A percentile compares a stretch with the other conserved stretches of the same genome.
phyloP scores from a whole-genome alignment of 1,284 basidiomycete species.

The Fomitopsis palustris region DNA sequence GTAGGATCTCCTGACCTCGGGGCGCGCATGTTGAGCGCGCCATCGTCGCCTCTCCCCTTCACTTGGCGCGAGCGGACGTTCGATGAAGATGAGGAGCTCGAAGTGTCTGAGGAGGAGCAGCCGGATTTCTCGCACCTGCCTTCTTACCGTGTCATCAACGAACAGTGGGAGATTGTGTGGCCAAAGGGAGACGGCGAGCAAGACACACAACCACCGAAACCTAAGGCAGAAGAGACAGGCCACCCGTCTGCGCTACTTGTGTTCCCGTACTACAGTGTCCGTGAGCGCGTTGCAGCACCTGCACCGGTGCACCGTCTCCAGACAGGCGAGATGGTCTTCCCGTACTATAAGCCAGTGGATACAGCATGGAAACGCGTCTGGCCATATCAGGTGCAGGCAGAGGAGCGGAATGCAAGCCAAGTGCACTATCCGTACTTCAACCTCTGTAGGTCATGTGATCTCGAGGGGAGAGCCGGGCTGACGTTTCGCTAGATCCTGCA shows the following conservation, averaged over 20 bases:
- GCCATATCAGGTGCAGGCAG: constrained; percentile 9
- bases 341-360: constrained; percentile 20
- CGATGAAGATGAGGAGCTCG: no score
- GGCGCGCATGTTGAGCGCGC: constrained; percentile 14
- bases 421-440: constrained; percentile 24
- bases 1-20: constrained; percentile 19
- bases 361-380: constrained; percentile 14
- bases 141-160: not conserved
- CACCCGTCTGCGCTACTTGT: not conserved
- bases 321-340: constrained; percentile 13
- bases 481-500: constrained; percentile 29
- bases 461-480: constrained; percentile 21
- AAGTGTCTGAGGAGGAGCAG: not conserved
- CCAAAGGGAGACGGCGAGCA: not conserved
- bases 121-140: not conserved
- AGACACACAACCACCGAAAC: not conserved
- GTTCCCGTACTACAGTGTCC: not conserved
- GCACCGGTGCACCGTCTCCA: not conserved
- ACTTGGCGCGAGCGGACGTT: constrained; percentile 6
- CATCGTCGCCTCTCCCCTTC: constrained; percentile 9
- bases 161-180: constrained; percentile 6
- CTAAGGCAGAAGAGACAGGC: not conserved
- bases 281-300: not conserved
- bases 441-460: constrained; percentile 22
- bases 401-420: not conserved